Evolutionary conservation across 257 asterid species (phyloP), one percentile per base, ranked within the genome.

Genomic region (Przewalskia tangutica): DNA sequence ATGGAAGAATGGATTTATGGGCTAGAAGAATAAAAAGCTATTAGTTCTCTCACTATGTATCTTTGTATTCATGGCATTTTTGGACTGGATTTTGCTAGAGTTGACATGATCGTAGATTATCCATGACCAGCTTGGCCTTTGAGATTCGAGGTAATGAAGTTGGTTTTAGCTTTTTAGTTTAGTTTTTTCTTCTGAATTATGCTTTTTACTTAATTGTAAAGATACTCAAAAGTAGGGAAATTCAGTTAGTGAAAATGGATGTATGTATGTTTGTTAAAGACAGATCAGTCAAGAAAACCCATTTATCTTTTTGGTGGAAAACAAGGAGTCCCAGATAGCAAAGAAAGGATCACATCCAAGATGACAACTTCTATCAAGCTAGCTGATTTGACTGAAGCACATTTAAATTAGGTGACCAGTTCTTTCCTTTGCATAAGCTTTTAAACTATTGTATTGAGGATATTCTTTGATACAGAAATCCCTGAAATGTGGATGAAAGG

Each of bases 1-100:
- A 75, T 64, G 53, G 91, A 88, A 73, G 62, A 77, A 46, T 89
- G 87, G 87, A 83, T 50, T 50, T 81, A 64, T 13, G 56, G 84
- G 82, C 76, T 81, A 67, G 80, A 36, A 81, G 83, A 83, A 64
- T 79, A 77, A 80, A 65, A 58, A 46, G 0, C 18, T 46, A 71
- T 71, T 20, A 3, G 42, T 46, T 71, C 79, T 44, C 38, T 60
- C 40, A 46, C 59, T 12, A 18, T 71, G 58, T 46, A 44, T 38
- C 42, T 71, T 20, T 10, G 6, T 70, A 42, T 70, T 70, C 36
- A 18, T n/a, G 38, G 58, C 20, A 11, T 34, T 78, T 36, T 27
- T 58, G 53, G 65, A 14, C 65, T 20, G 54, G 82, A 46, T 78
- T 56, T 27, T 77, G 27, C 81, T 32, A 77, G 48, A 17, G 42